A percentile compares a stretch with the other conserved stretches of the same genome.
These are phyloP conservation scores for Westerdykella aurantiaca DNA, from an alignment of 2,329 filamentous ascomycete species.

Conservation along the genomic window DNA sequence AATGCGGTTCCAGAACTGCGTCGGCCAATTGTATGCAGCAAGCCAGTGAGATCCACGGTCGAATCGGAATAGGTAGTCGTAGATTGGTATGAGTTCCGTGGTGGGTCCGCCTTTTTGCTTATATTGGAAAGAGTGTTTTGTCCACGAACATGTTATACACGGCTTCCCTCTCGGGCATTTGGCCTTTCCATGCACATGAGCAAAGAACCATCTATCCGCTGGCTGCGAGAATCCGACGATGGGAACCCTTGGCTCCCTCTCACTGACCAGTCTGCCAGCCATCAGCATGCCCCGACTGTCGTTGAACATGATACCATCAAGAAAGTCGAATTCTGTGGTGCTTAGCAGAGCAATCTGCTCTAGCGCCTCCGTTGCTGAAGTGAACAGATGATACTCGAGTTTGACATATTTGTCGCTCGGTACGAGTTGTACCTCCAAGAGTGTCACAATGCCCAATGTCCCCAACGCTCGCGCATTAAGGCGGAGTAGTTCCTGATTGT, in stretches of 20 bases:
- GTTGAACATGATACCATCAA: conserved; percentile 40
- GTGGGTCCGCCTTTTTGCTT: conserved; percentile 5
- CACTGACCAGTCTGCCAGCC: conserved; percentile 51
- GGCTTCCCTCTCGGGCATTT: neutral
- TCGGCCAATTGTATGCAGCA: conserved; percentile 49
- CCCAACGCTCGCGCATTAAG: conserved; percentile 53
- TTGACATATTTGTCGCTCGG: conserved; percentile 51
- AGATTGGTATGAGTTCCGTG: conserved; percentile 42
- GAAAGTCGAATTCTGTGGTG: conserved; percentile 52
- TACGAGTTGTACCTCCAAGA: conserved; percentile 52
- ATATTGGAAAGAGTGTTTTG: conserved; percentile 5
- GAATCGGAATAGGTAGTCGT: conserved; percentile 57
- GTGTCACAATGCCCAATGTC: conserved; percentile 53
- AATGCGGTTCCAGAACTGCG: conserved; percentile 44
- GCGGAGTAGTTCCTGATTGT: conserved; percentile 50
- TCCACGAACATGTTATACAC: neutral
- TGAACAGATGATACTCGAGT: conserved; percentile 54
- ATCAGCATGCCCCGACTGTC: conserved; percentile 53
- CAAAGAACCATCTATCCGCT: conserved; percentile 67
- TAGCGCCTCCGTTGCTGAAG: conserved; percentile 33
- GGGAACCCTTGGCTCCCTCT: conserved; percentile 10
- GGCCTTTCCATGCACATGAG: conserved; percentile 48
- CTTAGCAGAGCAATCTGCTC: conserved; percentile 49
- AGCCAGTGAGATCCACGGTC: conserved; percentile 62
- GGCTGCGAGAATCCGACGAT: conserved; percentile 49